Evolutionary conservation across 345 rosid species (phyloP), one percentile per base, ranked within the genome.

Genomic region (Anacardium occidentale): DNA sequence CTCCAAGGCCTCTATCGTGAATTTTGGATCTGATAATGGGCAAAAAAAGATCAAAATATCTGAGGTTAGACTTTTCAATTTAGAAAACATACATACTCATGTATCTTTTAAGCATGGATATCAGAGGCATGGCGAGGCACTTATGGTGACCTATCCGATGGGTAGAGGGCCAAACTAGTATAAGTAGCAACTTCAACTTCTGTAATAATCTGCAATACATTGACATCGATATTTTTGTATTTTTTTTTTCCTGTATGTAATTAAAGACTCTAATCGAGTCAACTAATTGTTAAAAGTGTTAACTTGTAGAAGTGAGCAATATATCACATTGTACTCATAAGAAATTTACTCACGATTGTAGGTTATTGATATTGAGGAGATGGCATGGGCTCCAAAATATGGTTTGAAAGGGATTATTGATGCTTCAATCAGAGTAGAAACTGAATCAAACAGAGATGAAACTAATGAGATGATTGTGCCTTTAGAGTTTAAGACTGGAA

Each of bases 341-440:
- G 37, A 42, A 13, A 60, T 32, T 51, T 10, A 15, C 40, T 24
- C 20, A 3, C 25, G 47, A 72, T 62, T 78, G 71, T 80, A 95
- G 99, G 98, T 95, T 51, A 78, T 90, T 75, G 98, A 95, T 80
- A 95, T 95, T 29, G 99, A 95, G 85, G 99, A 95, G 87, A 89
- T 92, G 98, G 84, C 93, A 54, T 92, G 98, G 99, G 96, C 97
- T 70, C 98, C 97, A 66, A 92, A 84, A 72, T 95, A 92, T 86
- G 99, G 99, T 64, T 79, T 95, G 79, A 95, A 95, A 81, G 99
- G 99, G 75, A 91, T 88, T 85, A 85, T 95, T 55, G 99, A 95
- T 86, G 99, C 95, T 82, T 92, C 98, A 68, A 75, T 95, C 57
- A 85, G 86, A 82, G 92, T 92, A 66, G 76, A 57, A 77, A 84